Conservation (phyloP, 169 alveolate species). For the Eimeria necatrix region DNA sequence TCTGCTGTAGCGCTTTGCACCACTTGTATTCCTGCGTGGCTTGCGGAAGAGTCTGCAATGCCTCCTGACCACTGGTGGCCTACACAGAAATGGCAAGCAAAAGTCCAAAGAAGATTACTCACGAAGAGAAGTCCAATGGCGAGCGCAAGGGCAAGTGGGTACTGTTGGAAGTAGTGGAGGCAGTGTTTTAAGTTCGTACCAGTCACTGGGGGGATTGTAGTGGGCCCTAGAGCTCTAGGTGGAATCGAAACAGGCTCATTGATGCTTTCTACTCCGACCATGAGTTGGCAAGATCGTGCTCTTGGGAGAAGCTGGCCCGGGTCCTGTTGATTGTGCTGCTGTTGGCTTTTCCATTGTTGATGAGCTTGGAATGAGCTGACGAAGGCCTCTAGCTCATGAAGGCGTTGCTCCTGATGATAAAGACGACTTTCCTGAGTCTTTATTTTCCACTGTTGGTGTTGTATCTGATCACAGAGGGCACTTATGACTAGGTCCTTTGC, state of each 20-base stretch:
- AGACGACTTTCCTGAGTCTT: constrained; percentile 48
- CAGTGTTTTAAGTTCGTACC: background rate
- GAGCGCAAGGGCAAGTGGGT: too few species aligned
- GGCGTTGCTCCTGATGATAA: constrained; percentile 47
- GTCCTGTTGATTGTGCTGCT: constrained; percentile 38
- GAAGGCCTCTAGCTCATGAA: constrained; percentile 41
- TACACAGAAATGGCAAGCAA: background rate
- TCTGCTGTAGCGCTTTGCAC: background rate
- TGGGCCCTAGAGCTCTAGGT: background rate
- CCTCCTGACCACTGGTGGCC: constrained; percentile 45
- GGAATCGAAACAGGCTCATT: constrained; percentile 19
- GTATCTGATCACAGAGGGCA: constrained; percentile 56
- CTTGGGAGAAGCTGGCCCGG: constrained; percentile 31
- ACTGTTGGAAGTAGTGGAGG: background rate
- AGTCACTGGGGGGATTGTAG: constrained; percentile 19
- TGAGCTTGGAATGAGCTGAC: constrained; percentile 22
- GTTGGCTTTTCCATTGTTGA: constrained; percentile 26
- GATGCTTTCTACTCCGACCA: constrained; percentile 6
- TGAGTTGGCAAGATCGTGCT: constrained; percentile 9
- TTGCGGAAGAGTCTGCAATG: constrained; percentile 11
- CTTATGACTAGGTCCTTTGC: constrained; percentile 35
- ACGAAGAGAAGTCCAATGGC: background rate
- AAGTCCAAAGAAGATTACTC: background rate
- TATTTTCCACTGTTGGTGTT: constrained; percentile 40
- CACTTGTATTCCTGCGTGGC: constrained; percentile 16